Conservation (phyloP, 352 stramenopile genomes). For the Pseudoperonospora humuli region DNA sequence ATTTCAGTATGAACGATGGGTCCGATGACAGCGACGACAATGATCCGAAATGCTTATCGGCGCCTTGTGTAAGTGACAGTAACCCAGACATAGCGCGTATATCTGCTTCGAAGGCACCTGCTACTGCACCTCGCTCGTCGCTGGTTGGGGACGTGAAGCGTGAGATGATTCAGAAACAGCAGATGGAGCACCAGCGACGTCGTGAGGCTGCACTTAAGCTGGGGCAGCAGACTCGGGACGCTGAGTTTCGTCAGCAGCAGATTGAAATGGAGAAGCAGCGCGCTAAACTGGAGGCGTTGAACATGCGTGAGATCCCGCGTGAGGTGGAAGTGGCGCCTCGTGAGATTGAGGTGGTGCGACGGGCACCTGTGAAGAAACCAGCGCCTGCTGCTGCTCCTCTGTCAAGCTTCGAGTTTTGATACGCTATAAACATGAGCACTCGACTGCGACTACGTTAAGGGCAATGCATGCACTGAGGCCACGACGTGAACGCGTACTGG, state of each 20-base stretch:
- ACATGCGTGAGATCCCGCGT: constrained; percentile 13
- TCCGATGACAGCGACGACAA: constrained; percentile 22
- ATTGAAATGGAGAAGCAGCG: constrained; percentile 27
- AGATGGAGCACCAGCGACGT: constrained; percentile 50
- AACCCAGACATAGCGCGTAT: not conserved
- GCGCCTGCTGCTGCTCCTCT: constrained; percentile 15
- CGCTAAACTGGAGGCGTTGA: constrained; percentile 14
- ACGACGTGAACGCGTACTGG: too few species aligned
- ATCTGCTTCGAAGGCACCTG: constrained; percentile 2
- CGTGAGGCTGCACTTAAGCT: constrained; percentile 53
- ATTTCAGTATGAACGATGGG: constrained; percentile 31
- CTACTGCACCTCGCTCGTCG: constrained; percentile 37
- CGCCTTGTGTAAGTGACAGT: not conserved
- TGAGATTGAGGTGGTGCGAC: constrained; percentile 38
- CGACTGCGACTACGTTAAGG: too few species aligned
- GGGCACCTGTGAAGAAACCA: constrained; percentile 26
- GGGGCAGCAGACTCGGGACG: constrained; percentile 26
- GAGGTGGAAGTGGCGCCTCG: constrained; percentile 30
- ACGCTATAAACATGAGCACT: constrained; percentile 11
- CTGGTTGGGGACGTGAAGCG: constrained; percentile 60
- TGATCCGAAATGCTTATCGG: constrained; percentile 21
- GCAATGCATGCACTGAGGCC: too few species aligned
- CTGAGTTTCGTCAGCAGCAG: constrained; percentile 23
- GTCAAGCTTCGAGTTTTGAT: constrained; percentile 38
- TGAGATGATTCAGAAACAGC: constrained; percentile 57